Conservation (phyloP, 371 early-diverging fungal species). For the Lichtheimia ornata region DNA sequence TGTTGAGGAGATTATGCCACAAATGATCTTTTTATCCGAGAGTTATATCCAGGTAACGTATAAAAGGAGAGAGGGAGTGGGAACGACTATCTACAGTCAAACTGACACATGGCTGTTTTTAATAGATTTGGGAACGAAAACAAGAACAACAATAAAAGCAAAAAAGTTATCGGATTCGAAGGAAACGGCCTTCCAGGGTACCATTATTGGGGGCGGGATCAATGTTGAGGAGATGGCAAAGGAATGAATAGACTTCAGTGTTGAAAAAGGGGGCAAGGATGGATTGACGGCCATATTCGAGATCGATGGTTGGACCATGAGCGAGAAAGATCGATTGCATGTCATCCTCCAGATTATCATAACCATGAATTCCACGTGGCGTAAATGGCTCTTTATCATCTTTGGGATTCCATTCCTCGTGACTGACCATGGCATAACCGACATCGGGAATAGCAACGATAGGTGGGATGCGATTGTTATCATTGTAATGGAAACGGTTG, state of each 20-base stretch:
- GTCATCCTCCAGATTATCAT: conserved; percentile 69
- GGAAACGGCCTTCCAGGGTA: conserved; percentile 18
- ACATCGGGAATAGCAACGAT: conserved; percentile 71
- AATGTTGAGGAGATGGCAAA: conserved; percentile 30
- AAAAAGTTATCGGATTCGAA: neutral
- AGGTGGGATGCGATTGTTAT: conserved; percentile 68
- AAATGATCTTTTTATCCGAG: conserved; percentile 93
- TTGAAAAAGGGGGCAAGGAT: conserved; percentile 35
- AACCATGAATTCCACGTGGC: conserved; percentile 80
- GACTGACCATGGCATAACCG: conserved; percentile 51
- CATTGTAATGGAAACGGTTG: conserved; percentile 58
- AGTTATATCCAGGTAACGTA: conserved; percentile 85
- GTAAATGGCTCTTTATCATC: conserved; percentile 10
- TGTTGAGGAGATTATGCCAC: conserved; percentile 92
- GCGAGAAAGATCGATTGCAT: conserved; percentile 91
- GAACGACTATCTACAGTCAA: conserved; percentile 9
- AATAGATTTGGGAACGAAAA: conserved; percentile 34
- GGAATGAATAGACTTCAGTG: conserved; percentile 37
- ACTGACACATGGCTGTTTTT: neutral
- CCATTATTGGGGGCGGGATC: conserved; percentile 35
- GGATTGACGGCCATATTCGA: conserved; percentile 10
- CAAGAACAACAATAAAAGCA: neutral
- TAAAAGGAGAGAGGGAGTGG: too few relatives aligned
- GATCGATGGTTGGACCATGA: conserved; percentile 68
- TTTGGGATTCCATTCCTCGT: conserved; percentile 20